These are phyloP conservation scores for Trametes meyenii DNA, from an alignment of 768 basidiomycete species.

Conservation along the genomic window DNA sequence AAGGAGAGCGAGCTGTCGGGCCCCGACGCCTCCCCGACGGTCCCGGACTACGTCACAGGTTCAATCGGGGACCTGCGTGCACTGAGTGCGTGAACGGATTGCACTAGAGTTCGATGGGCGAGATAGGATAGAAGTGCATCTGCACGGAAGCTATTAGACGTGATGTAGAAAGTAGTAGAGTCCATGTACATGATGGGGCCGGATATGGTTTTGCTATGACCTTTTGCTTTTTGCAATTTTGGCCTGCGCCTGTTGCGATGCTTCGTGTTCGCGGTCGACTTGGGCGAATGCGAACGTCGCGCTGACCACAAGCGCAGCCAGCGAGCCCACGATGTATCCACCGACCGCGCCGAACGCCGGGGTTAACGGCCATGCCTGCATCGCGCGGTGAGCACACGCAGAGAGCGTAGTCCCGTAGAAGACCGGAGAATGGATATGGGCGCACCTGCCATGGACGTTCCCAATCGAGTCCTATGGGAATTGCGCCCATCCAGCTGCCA, in stretches of 20 bases:
- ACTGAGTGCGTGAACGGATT: slow-evolving; percentile 11
- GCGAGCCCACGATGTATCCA: slow-evolving; percentile 66
- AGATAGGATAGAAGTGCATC: not conserved
- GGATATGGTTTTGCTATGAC: slow-evolving; percentile 4
- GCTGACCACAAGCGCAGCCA: slow-evolving; percentile 54
- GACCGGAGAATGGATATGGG: slow-evolving; percentile 11
- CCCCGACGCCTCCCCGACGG: slow-evolving; percentile 64
- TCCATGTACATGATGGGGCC: not conserved
- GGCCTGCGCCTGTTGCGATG: slow-evolving; percentile 3
- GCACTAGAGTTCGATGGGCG: not conserved
- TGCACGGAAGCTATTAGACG: not conserved
- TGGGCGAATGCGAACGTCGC: slow-evolving; percentile 33
- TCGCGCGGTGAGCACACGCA: not conserved
- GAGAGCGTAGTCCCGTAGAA: not conserved
- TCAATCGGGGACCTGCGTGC: slow-evolving; percentile 80
- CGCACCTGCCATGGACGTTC: slow-evolving; percentile 95
- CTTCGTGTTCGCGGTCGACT: slow-evolving; percentile 3
- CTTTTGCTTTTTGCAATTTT: slow-evolving; percentile 8
- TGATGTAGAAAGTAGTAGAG: slow-evolving; percentile 7
- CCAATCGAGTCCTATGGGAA: slow-evolving; percentile 95
- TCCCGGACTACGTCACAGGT: slow-evolving; percentile 80
- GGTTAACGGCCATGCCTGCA: slow-evolving; percentile 81
- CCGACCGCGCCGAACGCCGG: slow-evolving; percentile 71
- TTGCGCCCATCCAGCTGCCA: slow-evolving; percentile 80
- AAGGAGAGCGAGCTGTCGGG: slow-evolving; percentile 72